Evolutionary conservation across 306 rosid species (phyloP), one percentile per base, ranked within the genome.

Genomic region (Macrotyloma uniflorum): DNA sequence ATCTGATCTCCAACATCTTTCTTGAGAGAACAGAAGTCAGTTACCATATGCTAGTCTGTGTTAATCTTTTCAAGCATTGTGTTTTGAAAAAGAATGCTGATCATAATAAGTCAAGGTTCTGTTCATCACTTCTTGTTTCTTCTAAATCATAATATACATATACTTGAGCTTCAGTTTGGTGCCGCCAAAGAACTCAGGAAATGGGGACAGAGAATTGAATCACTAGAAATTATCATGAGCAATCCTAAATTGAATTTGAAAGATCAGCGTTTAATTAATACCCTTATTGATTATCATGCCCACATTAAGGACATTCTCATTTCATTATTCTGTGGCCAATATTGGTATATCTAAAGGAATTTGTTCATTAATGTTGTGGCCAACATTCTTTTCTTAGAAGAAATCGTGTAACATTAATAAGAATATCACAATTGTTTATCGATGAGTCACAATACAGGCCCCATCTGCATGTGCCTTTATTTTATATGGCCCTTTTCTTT

Each of bases 391-490:
- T 82, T 75, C 76, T 69, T 59, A 35, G 32, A 79, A 67, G 74
- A 74, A 74, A 79, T 67, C 46, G 10, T 28, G 50, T 72, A 64
- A 79, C 77, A 75, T 82, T 70, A 85, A 74, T 46, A 46, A 73
- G 79, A 78, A 82, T 78, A 82, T 74, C 76, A 36, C 57, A 75
- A 30, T 61, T 74, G 80, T 80, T 82, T 62, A 76, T n/a, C 70
- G 84, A 75, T 75, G 30, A 43, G 88, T 85, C 86, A 70, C 88
- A 69, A 30, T 57, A 46, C 53, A 66, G 84, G 88, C 65, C 84
- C 88, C 86, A 70, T 42, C 70, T 75, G 84, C 84, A 68, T 42
- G 82, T 79, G 86, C 77, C 65, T 75, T 69, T 74, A 78, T 69
- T 78, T 82, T 32, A 78, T 78, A 69, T 70, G 84, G 54, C 5